These are phyloP conservation scores for Stagonosporopsis chrysanthemi DNA, from an alignment of 2,329 filamentous ascomycete species.

Conservation along the genomic window DNA sequence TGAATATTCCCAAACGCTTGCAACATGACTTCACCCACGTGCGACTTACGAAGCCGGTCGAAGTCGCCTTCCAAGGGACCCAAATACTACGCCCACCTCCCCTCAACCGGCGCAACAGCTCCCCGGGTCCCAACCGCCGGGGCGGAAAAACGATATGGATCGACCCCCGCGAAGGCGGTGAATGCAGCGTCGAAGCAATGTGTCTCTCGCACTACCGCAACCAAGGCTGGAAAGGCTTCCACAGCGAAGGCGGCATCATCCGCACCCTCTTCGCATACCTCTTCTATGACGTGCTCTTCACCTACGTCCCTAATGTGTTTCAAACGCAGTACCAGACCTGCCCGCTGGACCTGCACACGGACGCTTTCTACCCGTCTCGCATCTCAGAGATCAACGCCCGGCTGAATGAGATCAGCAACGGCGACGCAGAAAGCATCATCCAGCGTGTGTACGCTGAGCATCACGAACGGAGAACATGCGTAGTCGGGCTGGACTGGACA, in stretches of 20 bases:
- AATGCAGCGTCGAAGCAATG: conserved; percentile 93
- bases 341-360: conserved; percentile 89
- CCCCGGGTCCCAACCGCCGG: conserved; percentile 44
- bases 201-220: conserved; percentile 85
- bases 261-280: conserved; percentile 85
- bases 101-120: conserved; percentile 39
- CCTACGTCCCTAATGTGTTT: conserved; percentile 95
- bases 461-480: conserved; percentile 75
- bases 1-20: conserved; percentile 81
- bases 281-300: conserved; percentile 91
- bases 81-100: conserved; percentile 70
- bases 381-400: conserved; percentile 88
- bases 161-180: conserved; percentile 73
- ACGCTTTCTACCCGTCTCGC: conserved; percentile 87
- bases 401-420: conserved; percentile 86
- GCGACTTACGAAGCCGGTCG: conserved; percentile 74
- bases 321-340: conserved; percentile 95
- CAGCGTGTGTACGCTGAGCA: conserved; percentile 73
- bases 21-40: conserved; percentile 96
- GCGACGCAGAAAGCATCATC: conserved; percentile 72
- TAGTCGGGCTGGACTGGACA: conserved; percentile 92
- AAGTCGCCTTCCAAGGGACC: conserved; percentile 78
- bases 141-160: conserved; percentile 86
- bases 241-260: conserved; percentile 88
- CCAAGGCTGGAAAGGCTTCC: conserved; percentile 92